phyloP scores from a whole-genome alignment of 2,329 filamentous ascomycete species.

The Trichoderma citrinoviride region DNA sequence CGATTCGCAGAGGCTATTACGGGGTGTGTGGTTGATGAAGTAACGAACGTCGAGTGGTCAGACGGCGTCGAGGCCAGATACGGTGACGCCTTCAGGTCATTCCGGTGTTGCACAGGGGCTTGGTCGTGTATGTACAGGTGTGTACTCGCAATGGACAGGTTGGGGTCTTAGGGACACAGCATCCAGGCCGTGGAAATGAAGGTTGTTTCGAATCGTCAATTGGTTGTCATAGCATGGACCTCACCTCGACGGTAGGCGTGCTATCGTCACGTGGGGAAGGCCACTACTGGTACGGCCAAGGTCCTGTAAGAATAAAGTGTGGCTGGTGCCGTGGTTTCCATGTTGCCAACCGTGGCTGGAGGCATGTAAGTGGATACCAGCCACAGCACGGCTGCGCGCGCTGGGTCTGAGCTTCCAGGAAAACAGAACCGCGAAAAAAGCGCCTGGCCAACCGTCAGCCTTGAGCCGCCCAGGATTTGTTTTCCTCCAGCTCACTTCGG shows the following conservation, averaged over 20 bases:
- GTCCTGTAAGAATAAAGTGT: too few species aligned
- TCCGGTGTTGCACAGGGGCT: background rate
- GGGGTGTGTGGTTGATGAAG: background rate
- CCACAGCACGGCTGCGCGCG: constrained; percentile 23
- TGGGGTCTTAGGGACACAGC: background rate
- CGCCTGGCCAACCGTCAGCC: constrained; percentile 11
- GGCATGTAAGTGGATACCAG: background rate
- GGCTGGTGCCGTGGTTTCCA: too few species aligned
- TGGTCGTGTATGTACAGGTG: background rate
- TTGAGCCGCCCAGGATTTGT: constrained; percentile 11
- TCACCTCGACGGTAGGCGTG: constrained; percentile 1
- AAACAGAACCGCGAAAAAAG: constrained; percentile 23
- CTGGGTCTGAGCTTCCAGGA: constrained; percentile 10
- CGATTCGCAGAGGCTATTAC: constrained; percentile 4
- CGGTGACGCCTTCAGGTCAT: constrained; percentile 9
- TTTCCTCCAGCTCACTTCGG: background rate
- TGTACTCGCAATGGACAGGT: background rate
- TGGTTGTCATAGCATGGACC: constrained; percentile 4
- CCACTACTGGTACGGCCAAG: too few species aligned
- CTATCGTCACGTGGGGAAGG: constrained; percentile 19
- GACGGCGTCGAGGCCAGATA: constrained; percentile 13
- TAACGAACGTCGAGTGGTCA: background rate
- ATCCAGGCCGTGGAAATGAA: background rate
- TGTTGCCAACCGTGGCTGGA: background rate
- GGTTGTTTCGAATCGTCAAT: background rate